Evolutionary conservation across 1,284 basidiomycete species (phyloP), one percentile per base, ranked within the genome.

Genomic region (Cryptococcus sp.): DNA sequence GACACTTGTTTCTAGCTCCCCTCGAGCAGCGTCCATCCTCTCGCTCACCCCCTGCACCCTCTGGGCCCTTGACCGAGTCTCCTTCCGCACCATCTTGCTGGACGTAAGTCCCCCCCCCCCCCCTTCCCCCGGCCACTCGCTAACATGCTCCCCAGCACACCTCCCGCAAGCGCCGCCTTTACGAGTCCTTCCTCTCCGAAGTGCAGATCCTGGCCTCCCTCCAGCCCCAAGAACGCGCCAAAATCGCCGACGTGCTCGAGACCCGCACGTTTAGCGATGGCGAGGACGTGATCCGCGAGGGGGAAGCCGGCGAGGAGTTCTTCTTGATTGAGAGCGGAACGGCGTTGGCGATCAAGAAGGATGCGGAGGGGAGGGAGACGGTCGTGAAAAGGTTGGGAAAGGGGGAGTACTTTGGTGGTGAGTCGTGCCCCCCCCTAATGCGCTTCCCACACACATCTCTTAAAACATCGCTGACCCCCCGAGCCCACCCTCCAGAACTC

Each of bases 381-480:
- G 79, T 82, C 9, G 89, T 97, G 12, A 89, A 88, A 16, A 83
- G 80, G 55, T 83, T 91, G 52, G 83, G 81, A 66, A 90, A 92
- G 68, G 95, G 95, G 13, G 94, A 98, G 77, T 98, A 98, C 82
- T 98, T 98, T 81, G 95, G 95, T 77, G 93, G 93, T 91, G 67
- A 70, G 87, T 78, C 16, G 42, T n/a, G n/a, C 9, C 18, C 16
- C 4, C 12, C 5, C 35, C 18, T 47, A 21, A 42, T 43, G 4
- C 13, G 3, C 44, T 15, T 23, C 15, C 23, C 39, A 40, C 39
- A 35, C 36, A 23, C 21, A 7, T n/a, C 36, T 24, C 9, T 18
- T 9, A 12, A 9, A 16, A 24, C 13, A 43, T 18, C 6, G 39
- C 13, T 42, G 4, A 5, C 20, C 46, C 18, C 39, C 45, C 42